Conservation (phyloP, 495 filamentous ascomycete species). For the Hypoxylon rickii region DNA sequence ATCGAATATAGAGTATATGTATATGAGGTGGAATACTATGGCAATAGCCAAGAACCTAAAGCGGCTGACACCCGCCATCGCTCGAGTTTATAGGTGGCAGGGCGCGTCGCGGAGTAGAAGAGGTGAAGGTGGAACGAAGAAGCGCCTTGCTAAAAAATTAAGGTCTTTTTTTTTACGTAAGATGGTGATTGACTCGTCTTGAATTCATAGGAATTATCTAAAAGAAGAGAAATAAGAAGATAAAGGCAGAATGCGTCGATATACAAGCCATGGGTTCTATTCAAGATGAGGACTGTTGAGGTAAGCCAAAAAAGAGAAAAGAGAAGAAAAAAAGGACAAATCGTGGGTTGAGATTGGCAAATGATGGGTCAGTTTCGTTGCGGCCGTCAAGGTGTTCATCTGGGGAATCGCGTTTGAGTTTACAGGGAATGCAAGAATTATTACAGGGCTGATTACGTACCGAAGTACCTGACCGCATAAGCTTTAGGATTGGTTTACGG, state of each 20-base stretch:
- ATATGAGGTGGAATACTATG: constrained; percentile 90
- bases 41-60: constrained; percentile 90
- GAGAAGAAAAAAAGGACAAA: neutral
- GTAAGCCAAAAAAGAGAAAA: neutral
- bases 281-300: constrained; percentile 2
- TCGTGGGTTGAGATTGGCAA: constrained; percentile 17
- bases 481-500: neutral
- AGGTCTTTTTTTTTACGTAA: constrained; percentile 2
- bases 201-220: constrained; percentile 21
- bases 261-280: constrained; percentile 20
- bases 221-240: constrained; percentile 1
- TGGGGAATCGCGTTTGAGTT: constrained; percentile 22
- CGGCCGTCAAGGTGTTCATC: constrained; percentile 24
- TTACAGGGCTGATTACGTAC: constrained; percentile 32
- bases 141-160: constrained; percentile 1
- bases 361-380: constrained; percentile 7
- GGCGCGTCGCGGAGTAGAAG: constrained; percentile 17
- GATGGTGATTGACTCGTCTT: constrained; percentile 8
- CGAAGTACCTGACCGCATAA: neutral
- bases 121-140: constrained; percentile 6
- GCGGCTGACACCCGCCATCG: constrained; percentile 81
- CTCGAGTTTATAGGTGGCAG: constrained; percentile 8
- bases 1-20: constrained; percentile 97
- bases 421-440: constrained; percentile 33
- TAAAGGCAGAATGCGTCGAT: constrained; percentile 1